Percentiles rank a stretch among this genome's conserved stretches.
Evolutionary conservation across 805 yeast genomes (phyloP).

Genomic region (Maudiozyma pseudohumilis): DNA sequence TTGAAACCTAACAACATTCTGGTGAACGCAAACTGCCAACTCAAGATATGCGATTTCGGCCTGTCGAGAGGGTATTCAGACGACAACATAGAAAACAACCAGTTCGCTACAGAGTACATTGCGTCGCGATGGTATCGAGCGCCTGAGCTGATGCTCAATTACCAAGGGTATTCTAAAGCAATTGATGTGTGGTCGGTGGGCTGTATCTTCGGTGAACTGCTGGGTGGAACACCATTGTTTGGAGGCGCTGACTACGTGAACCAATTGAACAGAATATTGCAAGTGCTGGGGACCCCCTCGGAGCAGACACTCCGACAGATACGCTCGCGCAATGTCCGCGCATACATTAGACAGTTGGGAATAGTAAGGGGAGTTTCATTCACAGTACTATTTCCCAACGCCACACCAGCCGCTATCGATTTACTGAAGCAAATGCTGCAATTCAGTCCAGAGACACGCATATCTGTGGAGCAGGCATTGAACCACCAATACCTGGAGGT

Average conservation of each 20-base stretch:
- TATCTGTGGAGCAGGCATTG: conserved; percentile 79
- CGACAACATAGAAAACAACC: conserved; percentile 73
- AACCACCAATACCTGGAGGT: conserved; percentile 75
- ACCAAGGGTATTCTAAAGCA: conserved; percentile 89
- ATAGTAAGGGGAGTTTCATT: conserved; percentile 67
- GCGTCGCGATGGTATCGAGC: conserved; percentile 98
- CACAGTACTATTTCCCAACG: conserved; percentile 59
- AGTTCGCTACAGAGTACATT: conserved; percentile 90
- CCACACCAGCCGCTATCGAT: conserved; percentile 78
- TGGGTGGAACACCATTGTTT: conserved; percentile 88
- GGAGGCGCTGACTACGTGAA: conserved; percentile 94
- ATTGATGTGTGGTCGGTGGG: conserved; percentile 98
- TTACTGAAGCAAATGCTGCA: conserved; percentile 65
- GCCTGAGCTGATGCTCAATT: conserved; percentile 91
- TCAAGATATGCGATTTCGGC: conserved; percentile 96
- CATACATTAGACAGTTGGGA: conserved; percentile 79
- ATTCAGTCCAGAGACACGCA: conserved; percentile 76
- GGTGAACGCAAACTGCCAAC: conserved; percentile 92
- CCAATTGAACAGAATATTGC: conserved; percentile 78
- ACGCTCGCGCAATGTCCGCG: conserved; percentile 82
- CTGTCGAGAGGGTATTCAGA: conserved; percentile 82
- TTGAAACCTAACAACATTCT: conserved; percentile 86
- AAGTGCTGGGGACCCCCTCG: conserved; percentile 82
- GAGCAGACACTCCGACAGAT: conserved; percentile 54
- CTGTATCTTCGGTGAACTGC: conserved; percentile 84